Evolutionary conservation across 2,329 filamentous ascomycete genomes (phyloP), one percentile per base, ranked within the genome.

Genomic region (Geoglossum cookeanum): DNA sequence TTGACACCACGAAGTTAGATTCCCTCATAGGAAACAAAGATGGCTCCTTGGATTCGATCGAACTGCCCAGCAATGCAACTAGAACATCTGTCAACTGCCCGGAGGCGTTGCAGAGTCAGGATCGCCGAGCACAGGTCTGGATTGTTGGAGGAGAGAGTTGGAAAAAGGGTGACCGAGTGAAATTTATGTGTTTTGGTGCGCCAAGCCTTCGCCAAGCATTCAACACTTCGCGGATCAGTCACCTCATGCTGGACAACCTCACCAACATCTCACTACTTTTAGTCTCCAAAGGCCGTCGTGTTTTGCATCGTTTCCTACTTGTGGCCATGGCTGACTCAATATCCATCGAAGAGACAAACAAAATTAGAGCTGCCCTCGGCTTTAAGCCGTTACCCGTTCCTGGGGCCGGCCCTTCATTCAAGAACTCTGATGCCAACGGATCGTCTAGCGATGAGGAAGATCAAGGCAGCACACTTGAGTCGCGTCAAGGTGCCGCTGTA

Each of bases 341-440:
- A 49, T 84, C 85, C 32, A 90, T 97, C 67, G 87, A 94, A 70
- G 89, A 96, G 76, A 88, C 87, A 62, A 97, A 97, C 74, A 86
- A 90, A 67, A 84, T 96, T 66, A 88, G 91, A 65, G 77, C 84
- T 64, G 87, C 88, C 55, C 81, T 96, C 73, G 91, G 91, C 66
- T 81, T 96, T 75, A 87, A 91, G 67, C 90, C 89, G 30, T 74
- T 97, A 65, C 87, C 89, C 29, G 86, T 94, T 9, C 86, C 90
- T 30, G 87, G 87, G 62, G 62, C 68, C 30, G 79, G 78, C 57
- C 80, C 79, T 1, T 68, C 74, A 27, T 84, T 84, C 70, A 82
- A 75, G 60, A 59, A 66, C 61, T 62, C 71, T 59, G 77, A 75
- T 58, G 73, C 72, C 58, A 67, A 64, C 58, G 66, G 67, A 54